These are phyloP conservation scores for Litchi chinensis DNA, from an alignment of 345 rosid species.

Conservation along the genomic window DNA sequence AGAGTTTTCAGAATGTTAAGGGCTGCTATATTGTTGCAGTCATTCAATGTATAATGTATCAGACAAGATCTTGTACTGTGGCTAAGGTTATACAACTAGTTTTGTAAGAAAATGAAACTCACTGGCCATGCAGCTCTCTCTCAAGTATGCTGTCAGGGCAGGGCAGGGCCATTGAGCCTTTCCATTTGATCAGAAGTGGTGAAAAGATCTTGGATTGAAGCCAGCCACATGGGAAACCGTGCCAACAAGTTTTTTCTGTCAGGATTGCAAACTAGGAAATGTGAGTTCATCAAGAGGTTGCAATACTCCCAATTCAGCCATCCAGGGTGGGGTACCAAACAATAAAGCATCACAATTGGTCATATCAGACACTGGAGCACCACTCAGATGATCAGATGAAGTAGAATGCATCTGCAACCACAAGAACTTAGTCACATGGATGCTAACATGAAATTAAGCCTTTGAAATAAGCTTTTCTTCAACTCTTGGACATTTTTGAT, in stretches of 20 bases:
- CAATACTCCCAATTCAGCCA: slow-evolving; percentile 88
- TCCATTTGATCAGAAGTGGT: slow-evolving; percentile 77
- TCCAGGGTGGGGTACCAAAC: slow-evolving; percentile 92
- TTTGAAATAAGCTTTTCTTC: slow-evolving; percentile 96
- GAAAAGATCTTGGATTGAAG: slow-evolving; percentile 87
- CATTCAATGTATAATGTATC: neutral
- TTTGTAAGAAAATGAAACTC: slow-evolving; percentile 38
- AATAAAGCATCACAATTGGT: slow-evolving; percentile 85
- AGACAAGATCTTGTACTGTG: neutral
- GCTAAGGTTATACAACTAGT: neutral
- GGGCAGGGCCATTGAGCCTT: slow-evolving; percentile 69
- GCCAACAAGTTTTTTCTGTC: slow-evolving; percentile 85
- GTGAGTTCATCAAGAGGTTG: slow-evolving; percentile 91
- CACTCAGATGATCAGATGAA: slow-evolving; percentile 50
- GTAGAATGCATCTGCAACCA: slow-evolving; percentile 85
- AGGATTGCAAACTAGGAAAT: slow-evolving; percentile 87
- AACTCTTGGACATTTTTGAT: slow-evolving; percentile 93
- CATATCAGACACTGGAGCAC: slow-evolving; percentile 66
- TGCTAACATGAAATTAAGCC: slow-evolving; percentile 91
- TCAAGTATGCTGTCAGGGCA: slow-evolving; percentile 96
- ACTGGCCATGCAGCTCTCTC: slow-evolving; percentile 90
- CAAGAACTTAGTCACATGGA: slow-evolving; percentile 85
- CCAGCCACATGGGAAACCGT: slow-evolving; percentile 93
- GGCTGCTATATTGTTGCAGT: neutral
- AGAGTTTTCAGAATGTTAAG: neutral